A percentile compares a stretch with the other conserved stretches of the same genome.
Evolutionary conservation across 2,329 filamentous ascomycete species (phyloP).

Genomic region (Monosporascus sp.): DNA sequence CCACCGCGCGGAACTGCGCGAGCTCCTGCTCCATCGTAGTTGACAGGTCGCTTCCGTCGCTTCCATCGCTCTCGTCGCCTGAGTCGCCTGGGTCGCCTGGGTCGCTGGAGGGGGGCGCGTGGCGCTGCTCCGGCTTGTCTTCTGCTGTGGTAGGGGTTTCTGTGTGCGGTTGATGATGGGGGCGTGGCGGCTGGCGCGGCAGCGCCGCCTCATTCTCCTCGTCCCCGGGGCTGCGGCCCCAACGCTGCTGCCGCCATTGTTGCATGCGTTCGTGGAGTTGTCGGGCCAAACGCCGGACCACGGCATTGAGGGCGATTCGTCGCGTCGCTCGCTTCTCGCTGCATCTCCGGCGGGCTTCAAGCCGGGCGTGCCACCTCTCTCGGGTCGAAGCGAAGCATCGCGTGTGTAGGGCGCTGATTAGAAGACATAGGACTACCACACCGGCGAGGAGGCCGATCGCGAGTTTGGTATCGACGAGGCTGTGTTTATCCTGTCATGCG

Average conservation of each 20-base stretch:
- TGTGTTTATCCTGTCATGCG: constrained; percentile 1
- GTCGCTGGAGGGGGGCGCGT: too few species aligned
- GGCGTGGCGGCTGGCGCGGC: neutral
- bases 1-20: constrained; percentile 41
- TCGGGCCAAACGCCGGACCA: constrained; percentile 26
- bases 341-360: neutral
- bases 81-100: constrained; percentile 2
- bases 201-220: constrained; percentile 32
- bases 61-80: constrained; percentile 20
- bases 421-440: constrained; percentile 19
- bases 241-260: neutral
- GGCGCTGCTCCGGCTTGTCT: too few species aligned
- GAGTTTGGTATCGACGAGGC: constrained; percentile 4
- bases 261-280: constrained; percentile 18
- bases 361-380: constrained; percentile 20
- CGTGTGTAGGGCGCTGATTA: constrained; percentile 19
- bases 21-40: constrained; percentile 45
- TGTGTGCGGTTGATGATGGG: too few species aligned
- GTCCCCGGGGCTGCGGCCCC: constrained; percentile 17
- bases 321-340: constrained; percentile 2
- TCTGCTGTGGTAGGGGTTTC: too few species aligned
- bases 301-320: constrained; percentile 13
- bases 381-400: constrained; percentile 21
- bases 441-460: constrained; percentile 10
- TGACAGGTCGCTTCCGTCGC: constrained; percentile 9